These are phyloP conservation scores for Croton setiger DNA, from an alignment of 441 rosid genomes.

Conservation along the genomic window DNA sequence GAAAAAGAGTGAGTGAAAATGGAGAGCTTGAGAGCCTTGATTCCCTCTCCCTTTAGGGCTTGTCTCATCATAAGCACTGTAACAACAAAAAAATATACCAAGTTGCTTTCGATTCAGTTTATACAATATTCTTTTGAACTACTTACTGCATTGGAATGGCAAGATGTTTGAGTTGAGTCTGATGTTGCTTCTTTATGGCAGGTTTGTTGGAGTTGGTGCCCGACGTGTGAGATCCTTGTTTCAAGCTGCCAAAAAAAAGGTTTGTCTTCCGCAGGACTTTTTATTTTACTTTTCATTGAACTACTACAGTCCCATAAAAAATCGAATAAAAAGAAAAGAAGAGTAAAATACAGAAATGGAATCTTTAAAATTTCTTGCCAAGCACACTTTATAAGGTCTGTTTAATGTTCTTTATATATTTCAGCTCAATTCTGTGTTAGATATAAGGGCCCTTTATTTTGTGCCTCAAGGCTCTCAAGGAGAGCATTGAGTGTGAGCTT, in stretches of 20 bases:
- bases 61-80: not conserved
- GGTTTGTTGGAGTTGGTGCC: slow-evolving; percentile 99
- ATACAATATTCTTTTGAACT: too few relatives aligned
- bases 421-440: not conserved
- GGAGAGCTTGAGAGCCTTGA: too few relatives aligned
- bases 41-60: not conserved
- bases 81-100: not conserved
- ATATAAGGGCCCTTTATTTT: not conserved
- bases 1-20: not conserved
- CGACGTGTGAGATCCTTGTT: slow-evolving; percentile 96
- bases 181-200: slow-evolving; percentile 28
- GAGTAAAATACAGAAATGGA: too few relatives aligned
- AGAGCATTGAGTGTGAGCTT: not conserved
- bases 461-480: not conserved
- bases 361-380: slow-evolving; percentile 3
- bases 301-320: not conserved
- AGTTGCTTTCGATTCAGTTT: not conserved
- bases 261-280: slow-evolving; percentile 21
- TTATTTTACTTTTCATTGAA: not conserved
- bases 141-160: too few relatives aligned
- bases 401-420: not conserved
- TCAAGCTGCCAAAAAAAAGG: slow-evolving; percentile 98
- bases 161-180: slow-evolving; percentile 13
- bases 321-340: not conserved
- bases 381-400: not conserved